Evolutionary conservation across 805 yeast species (phyloP), one percentile per base, ranked within the genome.

Genomic region (Suhomyces kilbournensis): DNA sequence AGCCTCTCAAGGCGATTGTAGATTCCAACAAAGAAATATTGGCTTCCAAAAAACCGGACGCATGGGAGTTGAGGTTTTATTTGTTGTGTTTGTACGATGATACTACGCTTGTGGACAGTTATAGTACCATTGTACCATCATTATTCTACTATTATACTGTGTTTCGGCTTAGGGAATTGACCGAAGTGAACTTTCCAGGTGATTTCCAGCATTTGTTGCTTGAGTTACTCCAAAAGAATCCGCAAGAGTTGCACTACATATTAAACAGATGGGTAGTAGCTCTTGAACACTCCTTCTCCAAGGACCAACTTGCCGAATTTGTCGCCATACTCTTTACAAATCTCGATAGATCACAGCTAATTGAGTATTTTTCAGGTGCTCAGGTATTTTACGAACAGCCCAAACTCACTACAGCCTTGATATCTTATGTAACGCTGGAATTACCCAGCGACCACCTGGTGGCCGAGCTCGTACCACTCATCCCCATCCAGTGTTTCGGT

Each of bases 211-310:
- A 50, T 1, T 48, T 47, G 5, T 65, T 65, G 34, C 9, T 59
- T 2, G 47, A 49, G n/a, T 57, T 53, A 28, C 23, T 64, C 7
- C 25, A 45, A 8, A 35, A 46, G 9, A 47, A 49, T 15, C 9
- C 50, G 3, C 10, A 32, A 5, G 40, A 44, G 34, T 15, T 53
- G 8, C 49, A 48, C 1, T 50, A 53, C 12, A 48, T 66, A 1
- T 74, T 84, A 48, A 46, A 60, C 8, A 79, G 89, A 59, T 86
- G 90, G 90, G 60, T 76, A 39, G 78, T 84, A 0, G 53, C 85
- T 0, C 50, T 77, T 40, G 71, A 80, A 57, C 46, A 53, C 5
- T 56, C 67, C 45, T 72, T 79, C 57, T 39, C 65, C 0, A 53
- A 59, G 12, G 60, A 66, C 0, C 64, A 71, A 5, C 57, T 79